phyloP scores from a whole-genome alignment of 148 eudicot species.

The Limonium bicolor region DNA sequence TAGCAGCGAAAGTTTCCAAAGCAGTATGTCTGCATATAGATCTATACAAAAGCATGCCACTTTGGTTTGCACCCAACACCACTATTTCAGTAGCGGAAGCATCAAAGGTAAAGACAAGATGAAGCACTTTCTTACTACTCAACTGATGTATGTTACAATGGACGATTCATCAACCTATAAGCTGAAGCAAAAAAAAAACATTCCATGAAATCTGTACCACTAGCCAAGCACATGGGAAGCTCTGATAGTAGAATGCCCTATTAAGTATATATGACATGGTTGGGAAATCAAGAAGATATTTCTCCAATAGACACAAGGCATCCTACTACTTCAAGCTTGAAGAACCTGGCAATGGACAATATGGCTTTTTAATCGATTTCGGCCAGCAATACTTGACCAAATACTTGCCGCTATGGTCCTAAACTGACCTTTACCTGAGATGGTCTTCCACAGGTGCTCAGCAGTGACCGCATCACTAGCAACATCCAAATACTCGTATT shows the following conservation, averaged over 20 bases:
- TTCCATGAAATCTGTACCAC: slow-evolving; percentile 1
- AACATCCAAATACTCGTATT: slow-evolving; percentile 16
- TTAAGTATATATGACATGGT: slow-evolving; percentile 2
- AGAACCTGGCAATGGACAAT: slow-evolving; percentile 87
- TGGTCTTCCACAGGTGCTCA: slow-evolving; percentile 67
- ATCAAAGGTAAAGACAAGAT: too few relatives aligned
- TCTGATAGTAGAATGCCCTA: slow-evolving; percentile 7
- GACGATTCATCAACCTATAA: too few relatives aligned
- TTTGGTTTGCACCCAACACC: too few relatives aligned
- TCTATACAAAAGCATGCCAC: too few relatives aligned
- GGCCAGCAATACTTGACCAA: slow-evolving; percentile 61
- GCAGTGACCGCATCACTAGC: slow-evolving; percentile 13
- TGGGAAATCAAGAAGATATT: not conserved
- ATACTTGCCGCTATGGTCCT: slow-evolving; percentile 49
- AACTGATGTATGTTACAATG: too few relatives aligned
- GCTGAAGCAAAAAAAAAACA: slow-evolving; percentile 1
- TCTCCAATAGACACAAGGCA: not conserved
- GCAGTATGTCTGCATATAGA: too few relatives aligned
- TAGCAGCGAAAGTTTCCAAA: too few relatives aligned
- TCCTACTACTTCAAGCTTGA: slow-evolving; percentile 40
- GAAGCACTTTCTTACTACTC: too few relatives aligned
- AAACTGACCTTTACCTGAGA: slow-evolving; percentile 63
- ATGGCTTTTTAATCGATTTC: slow-evolving; percentile 56
- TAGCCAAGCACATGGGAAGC: slow-evolving; percentile 4
- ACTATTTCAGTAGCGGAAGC: too few relatives aligned